Evolutionary conservation across 2,329 filamentous ascomycete genomes (phyloP), one percentile per base, ranked within the genome.

Genomic region (Claviceps sp.): DNA sequence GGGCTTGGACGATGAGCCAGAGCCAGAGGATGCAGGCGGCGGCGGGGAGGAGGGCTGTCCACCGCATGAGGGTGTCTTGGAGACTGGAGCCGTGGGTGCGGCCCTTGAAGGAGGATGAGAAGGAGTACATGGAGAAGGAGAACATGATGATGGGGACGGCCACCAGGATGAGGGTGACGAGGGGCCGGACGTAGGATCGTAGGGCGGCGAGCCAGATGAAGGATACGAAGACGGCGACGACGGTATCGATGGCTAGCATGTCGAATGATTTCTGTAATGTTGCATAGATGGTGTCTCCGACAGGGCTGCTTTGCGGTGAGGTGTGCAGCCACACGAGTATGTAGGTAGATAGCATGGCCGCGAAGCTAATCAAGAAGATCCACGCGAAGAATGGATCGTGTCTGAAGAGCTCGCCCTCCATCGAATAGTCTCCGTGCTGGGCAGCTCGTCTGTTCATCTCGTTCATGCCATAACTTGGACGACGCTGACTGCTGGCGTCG

Each of bases 211-310:
- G 78, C 93, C 93, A 98, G 26, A 96, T 68, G 39, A 96, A 74
- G 1, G 91, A 91, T 19, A 97, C 87, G 39, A 94, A 73, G 41
- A 96, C 74, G 1, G 93, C 86, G n/a, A 96, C 84, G 17, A 97
- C 67, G 1, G 93, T 97, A 68, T 97, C 94, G 50, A 93, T 81
- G 2, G 88, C 87, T 43, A 98, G 81, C 58, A 97, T 84, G 62
- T 93, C 84, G 62, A 94, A 93, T 0, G 90, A 96, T 49, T 83
- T 82, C 59, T 87, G 84, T 39, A 98, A 71, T 4, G 88, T 89
- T 14, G 86, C 89, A 67, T 98, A 98, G 54, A 98, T 89, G 1
- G 91, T 96, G 66, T 98, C 93, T 14, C 90, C 91, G 52, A 94
- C 78, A 1, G 85, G 84, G 54, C 78, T 77, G 62, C 86, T 86